Conservation (phyloP, 2,329 filamentous ascomycete species). For the Dothistroma pini region DNA sequence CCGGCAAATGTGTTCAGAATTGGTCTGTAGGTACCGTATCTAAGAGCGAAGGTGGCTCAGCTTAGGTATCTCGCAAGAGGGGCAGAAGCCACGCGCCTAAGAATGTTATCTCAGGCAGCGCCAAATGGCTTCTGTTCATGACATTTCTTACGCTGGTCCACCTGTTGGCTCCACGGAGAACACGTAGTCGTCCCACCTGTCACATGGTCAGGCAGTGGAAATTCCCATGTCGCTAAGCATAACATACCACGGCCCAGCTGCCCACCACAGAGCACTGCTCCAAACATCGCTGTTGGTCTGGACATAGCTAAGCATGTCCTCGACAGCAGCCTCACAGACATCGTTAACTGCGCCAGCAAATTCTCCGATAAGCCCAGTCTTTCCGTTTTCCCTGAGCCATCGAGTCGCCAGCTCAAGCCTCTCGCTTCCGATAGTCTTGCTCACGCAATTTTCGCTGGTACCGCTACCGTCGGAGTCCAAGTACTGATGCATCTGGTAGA, state of each 20-base stretch:
- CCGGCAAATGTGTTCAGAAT: background rate
- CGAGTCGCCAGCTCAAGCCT: constrained; percentile 50
- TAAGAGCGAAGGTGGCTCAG: too few species aligned
- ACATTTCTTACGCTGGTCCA: constrained; percentile 41
- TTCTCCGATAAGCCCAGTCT: constrained; percentile 53
- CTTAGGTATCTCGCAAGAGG: too few species aligned
- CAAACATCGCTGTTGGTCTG: constrained; percentile 51
- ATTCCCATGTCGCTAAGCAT: background rate
- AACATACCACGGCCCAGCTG: constrained; percentile 44
- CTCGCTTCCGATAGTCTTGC: constrained; percentile 52
- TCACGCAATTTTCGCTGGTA: constrained; percentile 50
- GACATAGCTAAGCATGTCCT: constrained; percentile 50
- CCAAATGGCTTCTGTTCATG: too few species aligned
- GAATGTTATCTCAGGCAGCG: too few species aligned
- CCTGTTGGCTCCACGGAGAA: constrained; percentile 47
- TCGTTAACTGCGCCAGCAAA: constrained; percentile 52
- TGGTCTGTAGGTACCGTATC: background rate
- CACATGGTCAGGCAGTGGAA: background rate
- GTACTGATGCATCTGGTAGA: constrained; percentile 63
- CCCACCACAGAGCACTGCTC: constrained; percentile 54
- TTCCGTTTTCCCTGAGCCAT: constrained; percentile 54
- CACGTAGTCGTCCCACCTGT: constrained; percentile 34
- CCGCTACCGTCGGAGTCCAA: constrained; percentile 56
- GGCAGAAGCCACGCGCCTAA: too few species aligned
- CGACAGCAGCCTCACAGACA: constrained; percentile 49